A percentile compares a stretch with the other conserved stretches of the same genome.
These are phyloP conservation scores for Neurospora sp. DNA, from an alignment of 495 filamentous ascomycete species.

Conservation along the genomic window DNA sequence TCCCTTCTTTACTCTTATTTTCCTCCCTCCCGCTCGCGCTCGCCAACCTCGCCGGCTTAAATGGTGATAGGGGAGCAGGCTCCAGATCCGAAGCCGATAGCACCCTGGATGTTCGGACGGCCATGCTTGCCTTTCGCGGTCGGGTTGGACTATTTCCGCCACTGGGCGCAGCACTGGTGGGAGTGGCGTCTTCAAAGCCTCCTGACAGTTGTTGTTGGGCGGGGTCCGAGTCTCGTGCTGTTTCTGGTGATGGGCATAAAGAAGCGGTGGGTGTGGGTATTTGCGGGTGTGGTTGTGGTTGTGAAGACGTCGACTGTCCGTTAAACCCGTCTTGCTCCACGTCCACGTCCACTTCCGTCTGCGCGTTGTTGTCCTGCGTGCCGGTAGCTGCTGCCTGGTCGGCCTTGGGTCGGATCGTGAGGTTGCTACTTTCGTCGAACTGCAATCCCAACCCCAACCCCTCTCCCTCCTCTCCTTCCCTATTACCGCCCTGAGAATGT, in stretches of 20 bases:
- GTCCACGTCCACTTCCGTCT: not conserved
- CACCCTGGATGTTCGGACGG: not conserved
- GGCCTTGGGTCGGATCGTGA: not conserved
- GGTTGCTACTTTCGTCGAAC: conserved; percentile 55
- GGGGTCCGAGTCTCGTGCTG: not conserved
- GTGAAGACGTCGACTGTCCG: not conserved
- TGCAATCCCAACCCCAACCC: conserved; percentile 23
- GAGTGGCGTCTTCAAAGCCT: not conserved
- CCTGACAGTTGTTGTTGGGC: not conserved
- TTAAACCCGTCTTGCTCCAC: not conserved
- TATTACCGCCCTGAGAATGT: conserved; percentile 7
- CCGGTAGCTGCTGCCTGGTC: not conserved
- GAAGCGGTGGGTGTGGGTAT: not conserved
- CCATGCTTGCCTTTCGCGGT: not conserved
- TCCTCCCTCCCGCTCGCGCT: not conserved
- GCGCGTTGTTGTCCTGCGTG: not conserved
- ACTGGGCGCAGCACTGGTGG: conserved; percentile 8
- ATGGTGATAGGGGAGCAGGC: conserved; percentile 27
- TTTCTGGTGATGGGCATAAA: not conserved
- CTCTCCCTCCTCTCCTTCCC: conserved; percentile 25
- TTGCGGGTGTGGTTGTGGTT: not conserved
- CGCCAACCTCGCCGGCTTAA: conserved; percentile 6
- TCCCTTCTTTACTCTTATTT: not conserved
- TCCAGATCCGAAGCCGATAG: not conserved
- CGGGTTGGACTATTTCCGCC: conserved; percentile 3